phyloP scores from a whole-genome alignment of 805 yeast genomes.

The Ogataea ramenticola region DNA sequence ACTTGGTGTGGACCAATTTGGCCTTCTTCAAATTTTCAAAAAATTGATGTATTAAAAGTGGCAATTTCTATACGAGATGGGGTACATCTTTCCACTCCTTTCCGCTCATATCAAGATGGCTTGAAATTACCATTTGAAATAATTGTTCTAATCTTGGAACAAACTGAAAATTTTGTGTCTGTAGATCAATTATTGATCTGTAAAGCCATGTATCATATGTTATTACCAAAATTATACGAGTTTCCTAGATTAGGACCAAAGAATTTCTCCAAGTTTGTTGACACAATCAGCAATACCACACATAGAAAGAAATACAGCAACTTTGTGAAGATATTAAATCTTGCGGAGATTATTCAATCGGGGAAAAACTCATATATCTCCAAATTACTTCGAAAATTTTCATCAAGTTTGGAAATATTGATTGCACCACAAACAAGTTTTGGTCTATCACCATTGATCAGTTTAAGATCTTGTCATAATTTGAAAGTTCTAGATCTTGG shows the following conservation, averaged over 20 bases:
- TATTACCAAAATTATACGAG: conserved; percentile 59
- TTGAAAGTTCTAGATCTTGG: conserved; percentile 68
- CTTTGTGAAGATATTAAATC: conserved; percentile 58
- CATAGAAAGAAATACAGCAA: conserved; percentile 46
- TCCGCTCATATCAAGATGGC: conserved; percentile 16
- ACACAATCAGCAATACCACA: conserved; percentile 43
- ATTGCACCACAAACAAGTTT: conserved; percentile 94
- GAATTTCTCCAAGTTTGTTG: conserved; percentile 71
- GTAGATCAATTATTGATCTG: conserved; percentile 54
- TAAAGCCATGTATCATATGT: conserved; percentile 50
- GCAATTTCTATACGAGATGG: conserved; percentile 21
- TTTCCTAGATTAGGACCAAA: conserved; percentile 56
- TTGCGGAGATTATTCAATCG: conserved; percentile 75
- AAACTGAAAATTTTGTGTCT: conserved; percentile 27
- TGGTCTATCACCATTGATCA: conserved; percentile 84
- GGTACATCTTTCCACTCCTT: conserved; percentile 21
- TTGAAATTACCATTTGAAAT: conserved; percentile 43
- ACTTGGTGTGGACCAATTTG: conserved; percentile 25
- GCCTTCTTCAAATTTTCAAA: conserved; percentile 46
- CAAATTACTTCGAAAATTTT: conserved; percentile 70
- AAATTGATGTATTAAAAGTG: conserved; percentile 36
- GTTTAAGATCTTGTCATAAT: conserved; percentile 62
- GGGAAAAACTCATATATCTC: conserved; percentile 92
- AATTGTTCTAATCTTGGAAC: conserved; percentile 30
- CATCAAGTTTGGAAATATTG: conserved; percentile 55